Evolutionary conservation across 306 rosid genomes (phyloP).

Genomic region (Trifolium pratense): DNA sequence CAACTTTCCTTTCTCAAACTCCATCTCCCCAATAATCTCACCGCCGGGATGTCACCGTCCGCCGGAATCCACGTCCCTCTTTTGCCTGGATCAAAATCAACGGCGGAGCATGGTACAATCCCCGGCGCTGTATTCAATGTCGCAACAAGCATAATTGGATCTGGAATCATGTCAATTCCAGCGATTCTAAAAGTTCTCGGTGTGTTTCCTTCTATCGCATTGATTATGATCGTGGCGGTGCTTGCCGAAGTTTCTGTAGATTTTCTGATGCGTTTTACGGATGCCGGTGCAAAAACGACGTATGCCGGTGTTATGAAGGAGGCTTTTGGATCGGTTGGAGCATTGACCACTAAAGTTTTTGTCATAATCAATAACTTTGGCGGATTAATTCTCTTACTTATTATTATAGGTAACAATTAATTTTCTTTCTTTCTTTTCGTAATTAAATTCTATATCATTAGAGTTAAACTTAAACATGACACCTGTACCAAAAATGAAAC

Average conservation of each 20-base stretch:
- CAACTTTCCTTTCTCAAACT: background rate
- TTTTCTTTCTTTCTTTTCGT: background rate
- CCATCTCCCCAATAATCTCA: no score
- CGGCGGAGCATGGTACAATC: constrained; percentile 47
- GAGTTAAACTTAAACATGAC: no score
- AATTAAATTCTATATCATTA: background rate
- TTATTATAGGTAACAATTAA: constrained; percentile 67
- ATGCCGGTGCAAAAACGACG: constrained; percentile 71
- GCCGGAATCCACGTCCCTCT: constrained; percentile 55
- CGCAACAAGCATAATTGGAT: constrained; percentile 82
- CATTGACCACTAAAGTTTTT: constrained; percentile 62
- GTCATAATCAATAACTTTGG: constrained; percentile 80
- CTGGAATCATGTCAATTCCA: constrained; percentile 97
- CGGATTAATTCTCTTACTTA: constrained; percentile 75
- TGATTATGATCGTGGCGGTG: constrained; percentile 61
- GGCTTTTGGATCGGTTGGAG: constrained; percentile 70
- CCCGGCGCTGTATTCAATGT: constrained; percentile 86
- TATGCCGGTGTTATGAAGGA: constrained; percentile 92
- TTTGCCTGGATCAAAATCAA: constrained; percentile 35
- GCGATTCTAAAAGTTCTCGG: constrained; percentile 85
- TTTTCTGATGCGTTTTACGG: constrained; percentile 79
- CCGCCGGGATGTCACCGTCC: constrained; percentile 66
- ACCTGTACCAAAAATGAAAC: no score
- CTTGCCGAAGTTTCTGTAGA: constrained; percentile 77
- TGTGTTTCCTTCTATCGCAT: constrained; percentile 61